Conservation (phyloP, 306 rosid species). For the Nissolia schottii region DNA sequence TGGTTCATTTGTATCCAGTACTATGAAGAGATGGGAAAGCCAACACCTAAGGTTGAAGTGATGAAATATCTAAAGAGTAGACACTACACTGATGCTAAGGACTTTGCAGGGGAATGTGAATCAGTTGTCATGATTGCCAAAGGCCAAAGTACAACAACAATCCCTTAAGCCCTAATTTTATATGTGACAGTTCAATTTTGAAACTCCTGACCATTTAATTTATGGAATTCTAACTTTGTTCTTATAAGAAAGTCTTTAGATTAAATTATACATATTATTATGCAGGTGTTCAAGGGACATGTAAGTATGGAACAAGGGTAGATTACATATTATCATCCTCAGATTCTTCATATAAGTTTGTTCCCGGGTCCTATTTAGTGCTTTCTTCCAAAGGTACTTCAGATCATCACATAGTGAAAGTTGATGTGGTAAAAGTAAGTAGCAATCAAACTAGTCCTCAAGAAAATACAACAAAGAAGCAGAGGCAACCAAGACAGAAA, state of each 20-base stretch:
- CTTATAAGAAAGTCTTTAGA: not conserved
- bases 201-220: not conserved
- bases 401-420: slow-evolving; percentile 84
- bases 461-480: slow-evolving; percentile 22
- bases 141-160: slow-evolving; percentile 63
- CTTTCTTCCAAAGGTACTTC: slow-evolving; percentile 85
- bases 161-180: not conserved
- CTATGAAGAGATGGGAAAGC: slow-evolving; percentile 71
- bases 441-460: not conserved
- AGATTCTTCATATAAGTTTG: slow-evolving; percentile 54
- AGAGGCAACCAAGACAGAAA: slow-evolving; percentile 30
- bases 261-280: not conserved
- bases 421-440: slow-evolving; percentile 44
- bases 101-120: slow-evolving; percentile 66
- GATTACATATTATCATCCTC: slow-evolving; percentile 75
- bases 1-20: slow-evolving; percentile 37
- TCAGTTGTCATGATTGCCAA: slow-evolving; percentile 89
- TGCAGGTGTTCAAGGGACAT: slow-evolving; percentile 90
- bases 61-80: slow-evolving; percentile 53
- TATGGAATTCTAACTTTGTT: not conserved
- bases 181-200: not conserved
- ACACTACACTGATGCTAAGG: slow-evolving; percentile 63
- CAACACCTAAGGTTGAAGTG: slow-evolving; percentile 68
- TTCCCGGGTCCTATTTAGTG: slow-evolving; percentile 75
- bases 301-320: slow-evolving; percentile 84